Conservation (phyloP, 768 basidiomycete species). For the Hericium erinaceus region DNA sequence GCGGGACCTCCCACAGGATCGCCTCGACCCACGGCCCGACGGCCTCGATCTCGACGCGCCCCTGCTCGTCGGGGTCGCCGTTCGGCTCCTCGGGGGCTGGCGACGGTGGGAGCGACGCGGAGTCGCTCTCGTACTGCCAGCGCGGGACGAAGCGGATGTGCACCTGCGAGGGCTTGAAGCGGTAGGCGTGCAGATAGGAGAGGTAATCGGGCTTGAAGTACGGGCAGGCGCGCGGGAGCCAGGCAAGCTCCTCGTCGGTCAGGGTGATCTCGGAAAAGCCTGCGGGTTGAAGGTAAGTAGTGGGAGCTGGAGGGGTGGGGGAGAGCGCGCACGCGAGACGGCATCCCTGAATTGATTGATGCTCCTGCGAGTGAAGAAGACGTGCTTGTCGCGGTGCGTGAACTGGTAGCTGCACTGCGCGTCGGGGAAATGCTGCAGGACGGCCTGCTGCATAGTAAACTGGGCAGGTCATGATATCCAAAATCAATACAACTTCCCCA, state of each 20-base stretch:
- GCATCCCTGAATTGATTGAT: slow-evolving; percentile 49
- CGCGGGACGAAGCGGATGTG: slow-evolving; percentile 51
- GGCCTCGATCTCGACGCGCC: slow-evolving; percentile 64
- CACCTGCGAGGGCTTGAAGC: slow-evolving; percentile 71
- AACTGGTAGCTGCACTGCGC: slow-evolving; percentile 67
- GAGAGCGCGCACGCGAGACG: slow-evolving; percentile 39
- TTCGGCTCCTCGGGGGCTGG: slow-evolving; percentile 31
- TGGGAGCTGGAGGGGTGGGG: background rate
- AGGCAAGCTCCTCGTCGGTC: slow-evolving; percentile 50
- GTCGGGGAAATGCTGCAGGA: slow-evolving; percentile 68
- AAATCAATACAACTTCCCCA: background rate
- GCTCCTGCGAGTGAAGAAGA: slow-evolving; percentile 57
- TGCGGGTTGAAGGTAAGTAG: slow-evolving; percentile 22
- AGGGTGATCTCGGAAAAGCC: slow-evolving; percentile 61
- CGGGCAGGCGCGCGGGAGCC: slow-evolving; percentile 62
- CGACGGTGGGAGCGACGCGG: background rate
- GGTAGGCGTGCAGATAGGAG: slow-evolving; percentile 59
- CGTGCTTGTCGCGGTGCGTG: slow-evolving; percentile 62
- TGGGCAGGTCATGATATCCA: slow-evolving; percentile 20
- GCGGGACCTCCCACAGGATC: slow-evolving; percentile 92
- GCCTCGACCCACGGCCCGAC: slow-evolving; percentile 71
- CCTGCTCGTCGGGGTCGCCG: slow-evolving; percentile 25
- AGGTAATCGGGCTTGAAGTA: slow-evolving; percentile 70
- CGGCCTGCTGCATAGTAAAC: slow-evolving; percentile 95
- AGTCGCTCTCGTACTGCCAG: background rate